Base-by-base conservation (phyloP, 371 early-diverging fungal species). In the Conidiobolus incongruus region DNA sequence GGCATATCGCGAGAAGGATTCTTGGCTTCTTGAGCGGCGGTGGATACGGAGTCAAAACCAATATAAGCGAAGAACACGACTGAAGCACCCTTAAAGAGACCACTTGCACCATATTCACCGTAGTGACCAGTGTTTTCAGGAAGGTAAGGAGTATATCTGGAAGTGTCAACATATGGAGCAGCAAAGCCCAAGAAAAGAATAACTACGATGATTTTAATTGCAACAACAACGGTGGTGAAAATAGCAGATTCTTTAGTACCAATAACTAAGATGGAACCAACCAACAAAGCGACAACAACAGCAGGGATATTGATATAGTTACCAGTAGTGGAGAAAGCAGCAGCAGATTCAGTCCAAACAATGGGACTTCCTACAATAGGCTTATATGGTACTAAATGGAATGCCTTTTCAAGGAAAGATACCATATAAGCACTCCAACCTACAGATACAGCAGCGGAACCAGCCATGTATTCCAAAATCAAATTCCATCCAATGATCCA, bases 31-130 rank as follows among this genome's bases (percentile, higher is more conserved):
- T 82, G 77, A 2, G 92, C 78, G 1, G 78, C 76, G 0, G 90
- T 88, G 0, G 87, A 77, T 12, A 89, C 80, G 4, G 82, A 70
- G 54, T 91, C 91, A 56, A 86, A 87, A 13, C 91, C 88, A 56
- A 83, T 78, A 49, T 81, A 86, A 11, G 84, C 75, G 48, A 88
- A 91, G 56, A 88, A 86, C 11, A 88, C 84, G 0, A 70, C 65
- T n/a, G 72, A 66, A 7, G 85, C 69, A 4, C 71, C 84, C 28
- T 76, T 63, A 47, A 84, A 68, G 13, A 90, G 52, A 21, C 87
- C 90, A 7, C 53, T 41, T 1, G 53, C 63, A 35, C 85, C 85
- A 58, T 63, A 81, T n/a, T 47, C 53, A 47, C 76, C 72, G 51
- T 29, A 32, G 33, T 52, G 60, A 45, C 46, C 62, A 7, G 55